Base-by-base conservation (phyloP, 371 early-diverging fungal species). In the Lichtheimia corymbifera region DNA sequence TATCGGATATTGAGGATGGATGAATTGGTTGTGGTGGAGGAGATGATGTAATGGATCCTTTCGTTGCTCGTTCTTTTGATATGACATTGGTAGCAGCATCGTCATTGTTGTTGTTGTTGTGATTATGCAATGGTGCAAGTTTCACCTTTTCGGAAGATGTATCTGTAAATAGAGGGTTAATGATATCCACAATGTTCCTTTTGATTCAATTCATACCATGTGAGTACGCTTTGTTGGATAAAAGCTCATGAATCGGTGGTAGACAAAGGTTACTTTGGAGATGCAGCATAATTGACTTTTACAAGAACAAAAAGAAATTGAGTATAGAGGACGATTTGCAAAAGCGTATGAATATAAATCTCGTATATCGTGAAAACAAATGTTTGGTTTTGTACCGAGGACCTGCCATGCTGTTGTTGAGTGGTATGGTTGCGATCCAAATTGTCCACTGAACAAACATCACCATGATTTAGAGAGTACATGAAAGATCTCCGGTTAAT, bases 321-420 rank as follows among this genome's bases (percentile, higher is more conserved):
- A 22, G 47, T 47, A 22, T 17, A 22, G 17, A 47, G 11, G 11
- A 12, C n/a, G 14, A 47, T 35, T 11, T 11, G 11, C 35, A 35
- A 35, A 35, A 11, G 35, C 35, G 35, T 11, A 35, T 35, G 35
- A 35, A 35, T 35, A 35, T 35, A 35, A 35, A 9, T 35, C 35
- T 35, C 11, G 35, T 35, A 35, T 11, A 35, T 9, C 9, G 11
- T 35, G 57, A 24, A 35, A 18, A 44, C 57, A 27, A 42, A 35
- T 41, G 25, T 20, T 57, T 40, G 27, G 43, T 43, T 57, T 57
- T 42, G 42, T 11, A 45, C 41, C 40, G 57, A 44, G 43, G 24
- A 22, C 35, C 35, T 35, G 35, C 35, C 35, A 35, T 35, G 35
- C 11, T 35, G 11, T 35, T 35, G 35, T 35, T 9, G 35, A 35